A percentile compares a stretch with the other conserved stretches of the same genome.
phyloP scores from a whole-genome alignment of 352 stramenopile genomes.

The Peronosclerospora sorghi region DNA sequence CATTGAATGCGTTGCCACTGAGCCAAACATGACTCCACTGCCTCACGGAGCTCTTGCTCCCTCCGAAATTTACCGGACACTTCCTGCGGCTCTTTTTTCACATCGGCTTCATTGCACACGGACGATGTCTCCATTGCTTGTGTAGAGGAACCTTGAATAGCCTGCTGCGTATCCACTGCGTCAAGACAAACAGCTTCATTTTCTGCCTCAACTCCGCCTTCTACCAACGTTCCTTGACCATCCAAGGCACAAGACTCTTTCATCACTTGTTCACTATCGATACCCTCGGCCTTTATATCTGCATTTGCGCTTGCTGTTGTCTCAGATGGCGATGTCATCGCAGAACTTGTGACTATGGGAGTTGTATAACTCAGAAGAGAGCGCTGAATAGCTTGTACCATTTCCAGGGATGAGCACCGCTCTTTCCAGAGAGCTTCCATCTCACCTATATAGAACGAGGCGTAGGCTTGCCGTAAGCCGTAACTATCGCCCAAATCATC shows the following conservation, averaged over 20 bases:
- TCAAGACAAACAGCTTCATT: neutral
- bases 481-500: conserved; percentile 34
- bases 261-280: conserved; percentile 1
- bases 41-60: conserved; percentile 37
- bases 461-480: conserved; percentile 51
- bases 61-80: conserved; percentile 25
- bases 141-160: neutral
- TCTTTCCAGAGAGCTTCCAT: conserved; percentile 79
- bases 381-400: conserved; percentile 61
- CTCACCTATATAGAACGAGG: conserved; percentile 68
- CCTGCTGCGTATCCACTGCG: too few species aligned
- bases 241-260: too few species aligned
- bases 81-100: conserved; percentile 12
- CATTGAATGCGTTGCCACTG: conserved; percentile 64
- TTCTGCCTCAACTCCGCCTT: neutral
- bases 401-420: conserved; percentile 59
- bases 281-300: conserved; percentile 19
- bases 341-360: neutral
- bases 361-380: conserved; percentile 28
- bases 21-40: conserved; percentile 34
- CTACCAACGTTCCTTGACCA: neutral
- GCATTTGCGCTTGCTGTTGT: conserved; percentile 4
- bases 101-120: conserved; percentile 7
- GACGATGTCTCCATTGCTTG: neutral
- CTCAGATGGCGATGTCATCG: neutral